Percentiles rank a stretch among this genome's conserved stretches.
Conservation (phyloP, 495 filamentous ascomycete species). For the Cairneyella variabilis region DNA sequence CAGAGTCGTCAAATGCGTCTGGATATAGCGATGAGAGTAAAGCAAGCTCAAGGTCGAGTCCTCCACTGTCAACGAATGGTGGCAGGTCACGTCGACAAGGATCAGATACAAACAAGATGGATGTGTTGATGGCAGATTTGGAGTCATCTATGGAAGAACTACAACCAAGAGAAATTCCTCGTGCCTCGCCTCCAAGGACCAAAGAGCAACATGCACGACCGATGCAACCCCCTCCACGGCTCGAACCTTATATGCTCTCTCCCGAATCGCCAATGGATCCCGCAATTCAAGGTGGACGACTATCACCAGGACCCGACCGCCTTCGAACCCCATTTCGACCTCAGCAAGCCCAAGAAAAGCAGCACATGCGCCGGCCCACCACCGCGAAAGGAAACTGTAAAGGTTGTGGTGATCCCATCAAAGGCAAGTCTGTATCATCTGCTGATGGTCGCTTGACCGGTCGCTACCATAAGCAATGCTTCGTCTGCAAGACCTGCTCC, state of each 20-base stretch:
- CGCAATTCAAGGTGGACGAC: conserved; percentile 39
- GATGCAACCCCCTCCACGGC: not conserved
- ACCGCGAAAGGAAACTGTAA: conserved; percentile 71
- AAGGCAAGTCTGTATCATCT: conserved; percentile 88
- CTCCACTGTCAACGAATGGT: conserved; percentile 36
- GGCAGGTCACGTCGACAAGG: conserved; percentile 8
- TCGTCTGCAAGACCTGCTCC: conserved; percentile 82
- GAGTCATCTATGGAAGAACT: conserved; percentile 45
- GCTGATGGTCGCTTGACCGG: conserved; percentile 92
- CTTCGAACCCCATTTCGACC: not conserved
- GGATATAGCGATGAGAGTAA: conserved; percentile 59
- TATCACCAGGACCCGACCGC: conserved; percentile 33
- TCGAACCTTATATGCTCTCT: conserved; percentile 6
- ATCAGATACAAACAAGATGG: conserved; percentile 30
- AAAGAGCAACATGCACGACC: conserved; percentile 12
- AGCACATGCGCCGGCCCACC: conserved; percentile 26
- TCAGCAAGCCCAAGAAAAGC: conserved; percentile 17
- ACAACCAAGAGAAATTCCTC: conserved; percentile 12
- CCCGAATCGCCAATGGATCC: conserved; percentile 61
- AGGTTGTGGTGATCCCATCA: conserved; percentile 73
- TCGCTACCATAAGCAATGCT: conserved; percentile 89
- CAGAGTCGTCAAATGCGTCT: conserved; percentile 66
- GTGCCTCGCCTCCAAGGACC: conserved; percentile 12
- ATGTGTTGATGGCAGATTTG: conserved; percentile 49
- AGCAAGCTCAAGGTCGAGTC: conserved; percentile 70